Conservation (phyloP, 2,329 filamentous ascomycete species). For the Mycogone perniciosa region DNA sequence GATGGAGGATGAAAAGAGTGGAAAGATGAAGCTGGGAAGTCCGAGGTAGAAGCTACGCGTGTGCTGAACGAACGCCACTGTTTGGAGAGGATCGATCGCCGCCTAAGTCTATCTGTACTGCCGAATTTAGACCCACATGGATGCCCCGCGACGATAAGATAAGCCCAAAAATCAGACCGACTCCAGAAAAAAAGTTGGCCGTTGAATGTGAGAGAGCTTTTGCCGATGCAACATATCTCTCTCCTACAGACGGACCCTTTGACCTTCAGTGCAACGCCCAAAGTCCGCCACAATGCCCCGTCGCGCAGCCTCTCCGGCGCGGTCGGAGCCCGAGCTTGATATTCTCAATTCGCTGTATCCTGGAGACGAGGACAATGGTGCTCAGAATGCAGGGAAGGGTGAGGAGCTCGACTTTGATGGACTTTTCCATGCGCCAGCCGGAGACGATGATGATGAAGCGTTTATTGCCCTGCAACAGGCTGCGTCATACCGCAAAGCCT, state of each 20-base stretch:
- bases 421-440: slow-evolving; percentile 48
- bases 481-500: slow-evolving; percentile 77
- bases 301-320: slow-evolving; percentile 70
- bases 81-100: too few species aligned
- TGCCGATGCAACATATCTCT: neutral
- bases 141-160: slow-evolving; percentile 35
- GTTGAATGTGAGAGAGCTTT: slow-evolving; percentile 1
- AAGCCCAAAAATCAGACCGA: slow-evolving; percentile 16
- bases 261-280: neutral
- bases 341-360: slow-evolving; percentile 75
- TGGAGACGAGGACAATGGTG: slow-evolving; percentile 47
- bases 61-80: too few species aligned
- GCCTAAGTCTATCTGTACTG: too few species aligned
- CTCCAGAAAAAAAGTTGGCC: slow-evolving; percentile 27
- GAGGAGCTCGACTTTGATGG: slow-evolving; percentile 52
- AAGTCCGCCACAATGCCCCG: slow-evolving; percentile 49
- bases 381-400: slow-evolving; percentile 25
- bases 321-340: slow-evolving; percentile 86
- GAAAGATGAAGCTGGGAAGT: too few species aligned
- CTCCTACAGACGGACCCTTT: neutral
- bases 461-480: slow-evolving; percentile 88
- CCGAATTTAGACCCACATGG: slow-evolving; percentile 14
- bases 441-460: slow-evolving; percentile 67
- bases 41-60: too few species aligned
- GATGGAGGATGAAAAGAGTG: neutral